A percentile compares a stretch with the other conserved stretches of the same genome.
Conservation (phyloP, 352 stramenopile species). For the Peronosclerospora sorghi region DNA sequence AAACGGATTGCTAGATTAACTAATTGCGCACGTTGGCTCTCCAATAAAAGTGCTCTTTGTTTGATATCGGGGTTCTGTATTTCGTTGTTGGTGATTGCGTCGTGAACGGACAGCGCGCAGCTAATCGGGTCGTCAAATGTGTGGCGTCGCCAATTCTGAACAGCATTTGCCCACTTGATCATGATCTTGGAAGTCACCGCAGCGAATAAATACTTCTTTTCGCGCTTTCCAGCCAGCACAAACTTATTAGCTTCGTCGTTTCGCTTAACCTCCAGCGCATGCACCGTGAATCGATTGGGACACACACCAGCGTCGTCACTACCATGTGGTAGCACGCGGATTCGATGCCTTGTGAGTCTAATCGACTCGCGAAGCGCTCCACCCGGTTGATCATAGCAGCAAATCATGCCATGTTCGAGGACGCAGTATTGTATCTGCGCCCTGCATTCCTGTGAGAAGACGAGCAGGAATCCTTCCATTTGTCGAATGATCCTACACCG, state of each 20-base stretch:
- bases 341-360: slow-evolving; percentile 49
- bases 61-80: slow-evolving; percentile 7
- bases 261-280: slow-evolving; percentile 36
- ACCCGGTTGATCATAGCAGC: slow-evolving; percentile 32
- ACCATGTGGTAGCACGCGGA: slow-evolving; percentile 39
- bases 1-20: slow-evolving; percentile 31
- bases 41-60: slow-evolving; percentile 12
- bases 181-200: slow-evolving; percentile 42
- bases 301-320: slow-evolving; percentile 30
- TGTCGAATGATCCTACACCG: slow-evolving; percentile 2
- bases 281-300: slow-evolving; percentile 56
- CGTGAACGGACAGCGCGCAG: slow-evolving; percentile 20
- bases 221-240: slow-evolving; percentile 18
- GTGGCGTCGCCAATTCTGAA: slow-evolving; percentile 65
- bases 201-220: slow-evolving; percentile 37
- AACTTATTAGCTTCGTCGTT: slow-evolving; percentile 40
- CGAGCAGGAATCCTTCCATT: slow-evolving; percentile 73
- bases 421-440: slow-evolving; percentile 53
- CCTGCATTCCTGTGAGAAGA: slow-evolving; percentile 32
- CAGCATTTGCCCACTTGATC: slow-evolving; percentile 50
- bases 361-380: slow-evolving; percentile 29
- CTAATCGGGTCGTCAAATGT: slow-evolving; percentile 44
- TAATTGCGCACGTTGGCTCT: slow-evolving; percentile 15
- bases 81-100: slow-evolving; percentile 13
- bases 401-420: slow-evolving; percentile 52